phyloP scores from a whole-genome alignment of 352 stramenopile genomes.

The Phytophthora gonapodyides region DNA sequence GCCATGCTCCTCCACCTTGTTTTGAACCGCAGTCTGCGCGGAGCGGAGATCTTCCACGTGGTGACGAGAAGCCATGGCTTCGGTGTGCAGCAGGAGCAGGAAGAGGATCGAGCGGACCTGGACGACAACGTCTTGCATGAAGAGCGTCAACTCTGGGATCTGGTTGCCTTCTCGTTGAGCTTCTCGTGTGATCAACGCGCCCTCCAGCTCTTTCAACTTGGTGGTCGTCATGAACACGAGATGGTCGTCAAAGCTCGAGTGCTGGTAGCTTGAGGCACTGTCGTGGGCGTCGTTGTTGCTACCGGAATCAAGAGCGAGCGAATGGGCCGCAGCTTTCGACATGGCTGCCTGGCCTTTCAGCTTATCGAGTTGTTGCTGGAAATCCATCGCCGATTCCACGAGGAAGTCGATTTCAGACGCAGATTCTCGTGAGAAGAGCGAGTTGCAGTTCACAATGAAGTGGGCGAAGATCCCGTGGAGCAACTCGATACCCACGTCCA shows the following conservation, averaged over 20 bases:
- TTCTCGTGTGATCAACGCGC: constrained; percentile 24
- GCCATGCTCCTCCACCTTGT: constrained; percentile 44
- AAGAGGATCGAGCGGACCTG: constrained; percentile 62
- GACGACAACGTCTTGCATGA: constrained; percentile 56
- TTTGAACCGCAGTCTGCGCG: constrained; percentile 35
- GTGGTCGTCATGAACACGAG: constrained; percentile 43
- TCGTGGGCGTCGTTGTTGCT: constrained; percentile 15
- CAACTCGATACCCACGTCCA: constrained; percentile 50
- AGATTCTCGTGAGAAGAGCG: constrained; percentile 18
- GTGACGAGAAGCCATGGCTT: constrained; percentile 45
- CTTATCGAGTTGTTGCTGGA: constrained; percentile 53
- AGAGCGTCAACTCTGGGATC: constrained; percentile 29
- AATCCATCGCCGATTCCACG: constrained; percentile 39
- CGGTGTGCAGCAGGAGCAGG: constrained; percentile 47
- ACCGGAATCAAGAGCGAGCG: constrained; percentile 2
- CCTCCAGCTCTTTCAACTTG: constrained; percentile 43
- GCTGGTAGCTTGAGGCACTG: constrained; percentile 2
- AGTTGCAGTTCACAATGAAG: constrained; percentile 39
- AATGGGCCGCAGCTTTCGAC: constrained; percentile 24
- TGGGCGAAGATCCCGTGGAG: constrained; percentile 42
- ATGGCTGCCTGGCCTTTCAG: constrained; percentile 57
- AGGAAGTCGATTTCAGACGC: constrained; percentile 33
- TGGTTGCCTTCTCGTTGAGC: constrained; percentile 24
- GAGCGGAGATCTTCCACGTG: constrained; percentile 41
- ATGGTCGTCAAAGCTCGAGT: constrained; percentile 46